These are phyloP conservation scores for Syzygium malaccense DNA, from an alignment of 441 rosid genomes.

Conservation along the genomic window DNA sequence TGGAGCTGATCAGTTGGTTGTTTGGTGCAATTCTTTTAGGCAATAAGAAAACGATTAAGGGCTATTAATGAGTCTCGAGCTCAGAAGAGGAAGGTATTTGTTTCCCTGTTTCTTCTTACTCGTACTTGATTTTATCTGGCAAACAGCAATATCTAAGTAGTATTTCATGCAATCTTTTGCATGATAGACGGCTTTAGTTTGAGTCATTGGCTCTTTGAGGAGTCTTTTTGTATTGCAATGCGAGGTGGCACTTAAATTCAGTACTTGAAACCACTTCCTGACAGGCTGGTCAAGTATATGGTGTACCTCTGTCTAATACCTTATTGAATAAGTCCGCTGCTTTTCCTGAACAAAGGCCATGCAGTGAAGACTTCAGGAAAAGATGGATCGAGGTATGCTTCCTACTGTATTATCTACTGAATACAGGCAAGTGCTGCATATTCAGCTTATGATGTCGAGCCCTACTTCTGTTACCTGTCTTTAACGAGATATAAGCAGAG, in stretches of 20 bases:
- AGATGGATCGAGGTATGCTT: constrained; percentile 77
- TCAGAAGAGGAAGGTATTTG: constrained; percentile 86
- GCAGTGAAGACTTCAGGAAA: constrained; percentile 79
- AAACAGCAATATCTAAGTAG: not conserved
- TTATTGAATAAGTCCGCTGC: constrained; percentile 69
- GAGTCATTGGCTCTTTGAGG: not conserved
- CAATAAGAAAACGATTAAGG: constrained; percentile 79
- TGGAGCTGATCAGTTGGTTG: not conserved
- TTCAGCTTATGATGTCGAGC: not conserved
- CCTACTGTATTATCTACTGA: not conserved
- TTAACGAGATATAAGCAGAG: not conserved
- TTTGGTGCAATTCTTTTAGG: constrained; percentile 32
- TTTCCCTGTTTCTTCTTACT: not conserved
- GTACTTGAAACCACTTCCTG: constrained; percentile 7
- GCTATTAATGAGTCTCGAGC: constrained; percentile 97
- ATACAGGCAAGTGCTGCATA: not conserved
- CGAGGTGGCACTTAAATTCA: not conserved
- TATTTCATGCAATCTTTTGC: not conserved
- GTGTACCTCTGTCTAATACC: constrained; percentile 79
- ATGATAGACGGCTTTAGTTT: not conserved
- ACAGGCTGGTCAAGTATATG: constrained; percentile 99
- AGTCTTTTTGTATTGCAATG: constrained; percentile 4
- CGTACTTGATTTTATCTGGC: not conserved
- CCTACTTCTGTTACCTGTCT: not conserved
- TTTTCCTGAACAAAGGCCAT: constrained; percentile 81